phyloP scores from a whole-genome alignment of 768 basidiomycete species.

The Trametes sanguinea region DNA sequence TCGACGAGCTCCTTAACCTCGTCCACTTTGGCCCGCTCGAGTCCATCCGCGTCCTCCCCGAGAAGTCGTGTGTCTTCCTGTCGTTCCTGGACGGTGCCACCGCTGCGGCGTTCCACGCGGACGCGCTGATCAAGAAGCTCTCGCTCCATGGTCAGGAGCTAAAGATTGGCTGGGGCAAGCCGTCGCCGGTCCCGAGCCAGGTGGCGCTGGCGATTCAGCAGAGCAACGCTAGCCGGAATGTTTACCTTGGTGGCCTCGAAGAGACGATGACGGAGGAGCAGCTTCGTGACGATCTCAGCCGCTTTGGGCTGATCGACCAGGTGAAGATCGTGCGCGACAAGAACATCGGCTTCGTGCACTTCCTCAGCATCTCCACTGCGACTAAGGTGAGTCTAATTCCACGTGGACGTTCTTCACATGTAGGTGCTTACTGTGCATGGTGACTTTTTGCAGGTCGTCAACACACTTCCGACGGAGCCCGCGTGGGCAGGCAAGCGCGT shows the following conservation, averaged over 20 bases:
- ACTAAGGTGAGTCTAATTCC: constrained; percentile 74
- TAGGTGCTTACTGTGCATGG: background rate
- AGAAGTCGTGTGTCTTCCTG: constrained; percentile 97
- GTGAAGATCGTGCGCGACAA: constrained; percentile 99
- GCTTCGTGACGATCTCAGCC: constrained; percentile 86
- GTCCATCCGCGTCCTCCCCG: constrained; percentile 89
- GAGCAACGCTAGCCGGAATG: constrained; percentile 92
- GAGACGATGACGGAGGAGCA: constrained; percentile 89
- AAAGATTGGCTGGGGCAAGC: constrained; percentile 99
- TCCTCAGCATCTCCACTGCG: constrained; percentile 91
- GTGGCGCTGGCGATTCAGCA: constrained; percentile 88
- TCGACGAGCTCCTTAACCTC: constrained; percentile 96
- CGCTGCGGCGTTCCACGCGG: constrained; percentile 96
- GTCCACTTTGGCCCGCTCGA: constrained; percentile 98
- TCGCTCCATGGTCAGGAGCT: constrained; percentile 93
- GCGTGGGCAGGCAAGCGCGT: constrained; percentile 95
- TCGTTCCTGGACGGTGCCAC: constrained; percentile 94
- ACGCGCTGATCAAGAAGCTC: constrained; percentile 93
- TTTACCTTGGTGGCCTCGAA: constrained; percentile 93
- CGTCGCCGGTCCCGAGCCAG: constrained; percentile 81
- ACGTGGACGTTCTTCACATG: background rate
- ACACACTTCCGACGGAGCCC: constrained; percentile 87
- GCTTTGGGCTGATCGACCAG: constrained; percentile 96
- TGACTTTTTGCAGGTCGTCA: constrained; percentile 76
- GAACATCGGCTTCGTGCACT: constrained; percentile 99